These are phyloP conservation scores for Penicillium brasilianum DNA, from an alignment of 2,329 filamentous ascomycete genomes.

Conservation along the genomic window DNA sequence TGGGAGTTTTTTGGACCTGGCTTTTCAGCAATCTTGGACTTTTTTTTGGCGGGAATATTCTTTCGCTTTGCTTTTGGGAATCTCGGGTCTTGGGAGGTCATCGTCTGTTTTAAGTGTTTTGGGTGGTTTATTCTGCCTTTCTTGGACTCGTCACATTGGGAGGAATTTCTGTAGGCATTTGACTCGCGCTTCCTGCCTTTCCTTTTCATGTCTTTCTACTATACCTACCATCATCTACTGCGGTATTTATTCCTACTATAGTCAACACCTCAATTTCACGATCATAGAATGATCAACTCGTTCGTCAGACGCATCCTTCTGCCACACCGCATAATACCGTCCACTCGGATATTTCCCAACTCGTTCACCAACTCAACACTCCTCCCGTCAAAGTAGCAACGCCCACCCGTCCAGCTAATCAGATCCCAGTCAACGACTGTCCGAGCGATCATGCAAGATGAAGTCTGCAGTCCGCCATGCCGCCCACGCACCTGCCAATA, in stretches of 20 bases:
- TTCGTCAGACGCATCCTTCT: not conserved
- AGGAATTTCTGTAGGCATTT: not conserved
- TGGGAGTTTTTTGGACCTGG: conserved; percentile 11
- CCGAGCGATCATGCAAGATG: not conserved
- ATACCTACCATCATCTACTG: not conserved
- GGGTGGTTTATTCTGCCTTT: not conserved
- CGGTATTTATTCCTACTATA: not conserved
- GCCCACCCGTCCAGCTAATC: not conserved
- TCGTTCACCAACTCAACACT: not conserved
- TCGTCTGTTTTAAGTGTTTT: conserved; percentile 1
- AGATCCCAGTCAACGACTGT: not conserved
- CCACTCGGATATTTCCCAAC: not conserved
- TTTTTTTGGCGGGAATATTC: not conserved
- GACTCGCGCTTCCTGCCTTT: not conserved
- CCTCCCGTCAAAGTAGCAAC: not conserved
- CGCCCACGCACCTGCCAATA: not conserved
- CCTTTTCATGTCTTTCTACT: conserved; percentile 1
- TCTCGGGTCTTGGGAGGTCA: not conserved
- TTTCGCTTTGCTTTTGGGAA: not conserved
- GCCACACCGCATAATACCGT: not conserved
- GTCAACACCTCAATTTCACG: not conserved
- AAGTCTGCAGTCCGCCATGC: not conserved
- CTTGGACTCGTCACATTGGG: not conserved
- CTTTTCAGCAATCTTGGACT: not conserved
- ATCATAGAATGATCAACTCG: not conserved